Evolutionary conservation across 441 rosid genomes (phyloP), one percentile per base, ranked within the genome.

Genomic region (Adansonia grandidieri): DNA sequence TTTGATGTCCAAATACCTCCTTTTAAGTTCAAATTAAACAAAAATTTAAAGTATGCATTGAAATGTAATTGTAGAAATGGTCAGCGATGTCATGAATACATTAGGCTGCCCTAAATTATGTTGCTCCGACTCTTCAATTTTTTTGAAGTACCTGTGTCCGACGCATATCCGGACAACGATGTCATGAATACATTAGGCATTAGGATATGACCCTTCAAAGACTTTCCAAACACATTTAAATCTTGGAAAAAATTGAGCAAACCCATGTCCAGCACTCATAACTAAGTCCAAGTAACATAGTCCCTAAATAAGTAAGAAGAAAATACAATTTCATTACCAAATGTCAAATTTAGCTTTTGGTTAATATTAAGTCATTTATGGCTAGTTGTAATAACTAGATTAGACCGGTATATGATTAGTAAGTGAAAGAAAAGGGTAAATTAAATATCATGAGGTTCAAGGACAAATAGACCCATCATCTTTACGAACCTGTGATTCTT

Each of bases 341-440:
- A 67, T 19, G n/a, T 67, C 54, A 44, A 13, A 67, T 45, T 67
- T 45, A 67, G 32, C 72, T 67, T 67, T 67, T 19, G 15, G 19
- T 32, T 17, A 67, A 44, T 44, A 10, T 47, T 67, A 67, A 44
- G 19, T 44, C 54, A 67, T 44, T 67, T 14, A 44, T 42, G 51
- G 14, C 19, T 44, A 67, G 10, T 9, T 19, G 2, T 17, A 9
- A 9, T 42, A 67, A 9, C 45, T 9, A 65, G 17, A 15, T 65
- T 65, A 6, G 20, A 37, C 15, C 19, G 40, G 0, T 6, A 32
- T 6, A 64, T 64, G 69, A 65, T 61, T 61, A 11, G 65, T 61
- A 60, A 3, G 13, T 3, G 44, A 6, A 32, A 63, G 20, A 32
- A 63, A 6, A 6, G 9, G 19, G 10, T 28, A 63, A 32, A 63